Base-by-base conservation (phyloP, 176 grass and related monocot species). In the Carex cristatella region DNA sequence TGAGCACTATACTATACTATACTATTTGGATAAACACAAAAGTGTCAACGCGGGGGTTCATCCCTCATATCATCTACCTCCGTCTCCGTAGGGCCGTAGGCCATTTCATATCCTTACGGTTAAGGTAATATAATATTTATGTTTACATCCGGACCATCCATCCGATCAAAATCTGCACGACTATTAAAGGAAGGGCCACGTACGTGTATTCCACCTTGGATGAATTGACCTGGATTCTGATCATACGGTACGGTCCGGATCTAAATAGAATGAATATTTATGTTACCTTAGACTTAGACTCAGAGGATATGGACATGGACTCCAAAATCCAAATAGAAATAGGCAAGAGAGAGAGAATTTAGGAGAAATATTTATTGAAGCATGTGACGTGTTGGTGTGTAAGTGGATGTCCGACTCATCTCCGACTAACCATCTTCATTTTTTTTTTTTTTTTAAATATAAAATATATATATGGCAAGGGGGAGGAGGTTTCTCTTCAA, bases 391-490 rank as follows among this genome's bases (percentile, higher is more conserved):
- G 42, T 16, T 65, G 61, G 61, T 16, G 32, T 40, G 61, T 31
- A 33, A 87, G 88, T 87, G 89, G 89, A 90, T 81, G 18, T 72
- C 81, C 23, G 81, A 90, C 57, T 85, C 81, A 81, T 61, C 85
- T 71, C 27, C 81, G 31, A 85, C 64, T 72, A 83, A 59, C 33
- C 10, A 51, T 11, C 37, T 75, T 65, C 78, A 23, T 23, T 23
- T 23, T 23, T 23, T 77, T 65, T 82, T 77, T 86, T 7, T 57
- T 78, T 73, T 28, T 61, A 64, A 38, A 63, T 57, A 72, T 31
- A 75, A 58, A 4, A 54, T 80, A 4, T 3, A 35, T 35, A 5
- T 40, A 40, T 40, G 5, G 60, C 63, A 79, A 66, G 11, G 67
- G 59, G 19, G 65, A 66, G 11, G 67, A 72, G 19, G 65, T 58